These are phyloP conservation scores for Lolium multiflorum DNA, from an alignment of 176 grass and related monocot genomes.

Conservation along the genomic window DNA sequence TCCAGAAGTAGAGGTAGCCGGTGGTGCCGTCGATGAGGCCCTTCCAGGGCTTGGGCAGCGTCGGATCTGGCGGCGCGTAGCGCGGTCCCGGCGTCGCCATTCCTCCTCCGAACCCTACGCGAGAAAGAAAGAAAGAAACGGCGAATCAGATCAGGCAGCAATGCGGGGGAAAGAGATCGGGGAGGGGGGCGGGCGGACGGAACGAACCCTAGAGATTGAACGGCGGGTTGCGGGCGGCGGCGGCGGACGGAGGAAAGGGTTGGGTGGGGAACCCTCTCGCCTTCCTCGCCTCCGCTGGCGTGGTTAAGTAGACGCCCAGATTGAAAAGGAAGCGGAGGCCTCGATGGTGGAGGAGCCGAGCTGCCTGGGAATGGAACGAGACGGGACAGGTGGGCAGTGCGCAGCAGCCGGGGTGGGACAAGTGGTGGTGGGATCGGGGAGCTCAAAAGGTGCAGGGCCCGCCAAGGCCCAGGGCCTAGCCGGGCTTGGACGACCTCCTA, in stretches of 20 bases:
- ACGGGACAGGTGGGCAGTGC: background rate
- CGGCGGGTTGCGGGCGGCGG: background rate
- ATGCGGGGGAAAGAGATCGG: background rate
- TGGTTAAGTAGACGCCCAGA: slow-evolving; percentile 23
- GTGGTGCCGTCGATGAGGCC: slow-evolving; percentile 84
- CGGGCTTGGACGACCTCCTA: background rate
- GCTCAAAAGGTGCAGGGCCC: slow-evolving; percentile 17
- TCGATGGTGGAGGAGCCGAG: background rate
- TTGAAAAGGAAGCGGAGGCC: slow-evolving; percentile 34
- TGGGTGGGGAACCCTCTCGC: background rate
- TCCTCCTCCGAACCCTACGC: slow-evolving; percentile 5
- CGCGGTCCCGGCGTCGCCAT: slow-evolving; percentile 51
- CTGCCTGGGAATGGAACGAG: background rate
- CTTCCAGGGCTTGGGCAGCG: slow-evolving; percentile 78
- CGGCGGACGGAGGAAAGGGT: slow-evolving; percentile 8
- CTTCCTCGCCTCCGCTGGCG: background rate
- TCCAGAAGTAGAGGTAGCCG: slow-evolving; percentile 93
- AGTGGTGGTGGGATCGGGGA: slow-evolving; percentile 43
- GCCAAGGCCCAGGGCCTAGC: background rate
- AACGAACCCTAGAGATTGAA: slow-evolving; percentile 20
- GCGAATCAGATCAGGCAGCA: slow-evolving; percentile 37
- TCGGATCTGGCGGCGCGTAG: slow-evolving; percentile 79
- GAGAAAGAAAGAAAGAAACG: too few relatives aligned
- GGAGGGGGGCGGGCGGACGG: background rate
- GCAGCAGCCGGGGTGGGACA: background rate